These are phyloP conservation scores for Ulota crispa DNA, from an alignment of 225 moss, liverwort and hornwort genomes.

Conservation along the genomic window DNA sequence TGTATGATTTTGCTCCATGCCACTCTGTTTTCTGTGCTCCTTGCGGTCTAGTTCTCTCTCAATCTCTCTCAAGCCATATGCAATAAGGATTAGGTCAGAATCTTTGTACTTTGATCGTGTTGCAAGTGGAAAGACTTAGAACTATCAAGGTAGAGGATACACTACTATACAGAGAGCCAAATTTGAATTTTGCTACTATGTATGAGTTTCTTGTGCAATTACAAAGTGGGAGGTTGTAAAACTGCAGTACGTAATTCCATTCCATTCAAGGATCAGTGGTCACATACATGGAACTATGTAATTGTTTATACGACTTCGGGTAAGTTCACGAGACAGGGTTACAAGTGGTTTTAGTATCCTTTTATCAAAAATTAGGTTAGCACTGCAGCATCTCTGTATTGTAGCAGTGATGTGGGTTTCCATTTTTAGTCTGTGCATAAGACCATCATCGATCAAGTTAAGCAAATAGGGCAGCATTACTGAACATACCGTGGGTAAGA, in stretches of 20 bases:
- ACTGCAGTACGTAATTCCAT: not conserved
- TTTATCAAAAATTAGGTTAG: not conserved
- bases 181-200: not conserved
- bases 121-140: not conserved
- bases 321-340: not conserved
- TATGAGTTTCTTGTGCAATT: not conserved
- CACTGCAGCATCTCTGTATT: not conserved
- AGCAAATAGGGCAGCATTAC: too few species aligned
- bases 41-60: not conserved
- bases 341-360: not conserved
- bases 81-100: conserved; percentile 8
- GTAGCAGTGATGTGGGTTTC: not conserved
- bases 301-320: not conserved
- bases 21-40: not conserved
- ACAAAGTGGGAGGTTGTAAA: not conserved
- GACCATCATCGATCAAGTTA: too few species aligned
- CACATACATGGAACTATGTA: not conserved
- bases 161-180: not conserved
- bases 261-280: not conserved
- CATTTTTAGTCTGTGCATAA: too few species aligned
- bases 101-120: not conserved
- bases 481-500: too few species aligned
- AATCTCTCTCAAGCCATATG: not conserved
- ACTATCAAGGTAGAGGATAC: not conserved
- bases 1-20: not conserved